These are phyloP conservation scores for Cyclocybe aegerita DNA, from an alignment of 768 basidiomycete species.

Conservation along the genomic window DNA sequence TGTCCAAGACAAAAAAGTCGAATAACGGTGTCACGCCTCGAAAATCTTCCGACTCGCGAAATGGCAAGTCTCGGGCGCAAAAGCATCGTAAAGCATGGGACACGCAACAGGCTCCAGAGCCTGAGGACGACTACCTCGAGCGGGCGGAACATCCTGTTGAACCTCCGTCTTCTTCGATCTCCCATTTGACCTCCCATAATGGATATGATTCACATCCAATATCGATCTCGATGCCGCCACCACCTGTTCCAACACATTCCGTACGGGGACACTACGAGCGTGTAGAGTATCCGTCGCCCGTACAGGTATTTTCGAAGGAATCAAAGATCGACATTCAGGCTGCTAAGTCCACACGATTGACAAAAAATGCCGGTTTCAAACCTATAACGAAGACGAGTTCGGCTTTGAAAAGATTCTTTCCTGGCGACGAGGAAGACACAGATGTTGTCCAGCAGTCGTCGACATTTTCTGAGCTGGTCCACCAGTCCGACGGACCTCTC, in stretches of 20 bases:
- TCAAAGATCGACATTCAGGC: slow-evolving; percentile 7
- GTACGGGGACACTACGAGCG: slow-evolving; percentile 4
- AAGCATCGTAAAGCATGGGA: slow-evolving; percentile 23
- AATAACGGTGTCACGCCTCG: slow-evolving; percentile 22
- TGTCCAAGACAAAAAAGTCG: slow-evolving; percentile 26
- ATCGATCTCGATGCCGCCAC: slow-evolving; percentile 20
- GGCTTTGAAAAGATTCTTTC: slow-evolving; percentile 79
- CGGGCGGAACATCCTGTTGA: slow-evolving; percentile 1
- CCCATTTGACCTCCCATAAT: slow-evolving; percentile 4
- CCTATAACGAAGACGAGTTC: slow-evolving; percentile 59
- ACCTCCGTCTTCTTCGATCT: background rate
- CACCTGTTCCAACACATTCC: slow-evolving; percentile 7
- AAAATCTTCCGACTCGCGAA: slow-evolving; percentile 21
- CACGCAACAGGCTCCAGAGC: background rate
- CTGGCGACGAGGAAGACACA: slow-evolving; percentile 76
- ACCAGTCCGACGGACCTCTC: too few relatives aligned
- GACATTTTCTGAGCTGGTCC: background rate
- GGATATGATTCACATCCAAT: slow-evolving; percentile 7
- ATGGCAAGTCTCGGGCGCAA: slow-evolving; percentile 25
- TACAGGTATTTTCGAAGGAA: slow-evolving; percentile 5
- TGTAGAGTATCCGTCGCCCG: slow-evolving; percentile 4
- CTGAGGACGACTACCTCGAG: background rate
- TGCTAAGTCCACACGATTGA: slow-evolving; percentile 10
- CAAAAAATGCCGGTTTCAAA: slow-evolving; percentile 58
- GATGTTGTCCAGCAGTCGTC: slow-evolving; percentile 28